Evolutionary conservation across 108 stramenopile genomes (phyloP), one percentile per base, ranked within the genome.

Genomic region (Discostella stelligeroides): DNA sequence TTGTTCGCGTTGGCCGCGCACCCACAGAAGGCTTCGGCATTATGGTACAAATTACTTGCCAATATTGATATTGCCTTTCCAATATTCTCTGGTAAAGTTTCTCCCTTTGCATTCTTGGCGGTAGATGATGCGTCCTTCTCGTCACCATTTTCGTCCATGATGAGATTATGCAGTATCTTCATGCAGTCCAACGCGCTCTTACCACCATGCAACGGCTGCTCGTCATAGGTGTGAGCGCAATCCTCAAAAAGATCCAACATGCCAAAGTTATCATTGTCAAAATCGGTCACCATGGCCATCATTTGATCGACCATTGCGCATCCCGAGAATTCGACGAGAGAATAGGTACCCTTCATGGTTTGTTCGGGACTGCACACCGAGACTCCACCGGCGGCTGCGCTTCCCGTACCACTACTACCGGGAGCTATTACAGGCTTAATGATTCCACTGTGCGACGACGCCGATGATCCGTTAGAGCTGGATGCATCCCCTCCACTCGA

Each of bases 231-330:
- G 68, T 94, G 86, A 14, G 95, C 85, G 70, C 95, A 96, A 0
- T 80, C 78, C 78, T 96, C 95, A 73, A 96, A 96, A 12, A 66
- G 45, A 66, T 96, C 95, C 45, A 96, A 68, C 38, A 75, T 70
- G 27, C 95, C 95, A 86, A 96, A 96, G 68, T 96, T 88, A 49
- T 89, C 82, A 67, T 92, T 86, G 60, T 96, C 92, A 60, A 90
- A 96, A 41, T 96, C 86, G 7, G 82, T 88, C 30, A 91, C 49
- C 88, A 96, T 83, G 7, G 84, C 73, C 48, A 72, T 63, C 49
- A 90, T 60, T 51, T 82, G 55, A 68, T 88, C 86, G 14, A 92
- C 59, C 34, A 87, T 57, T 1, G 88, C 75, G 61, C 95, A 96
- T 51, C 87, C 63, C 10, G 76, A 64, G 72, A 89, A 96, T 11